phyloP scores from a whole-genome alignment of 331 rosid genomes.

The Arachis monticola region DNA sequence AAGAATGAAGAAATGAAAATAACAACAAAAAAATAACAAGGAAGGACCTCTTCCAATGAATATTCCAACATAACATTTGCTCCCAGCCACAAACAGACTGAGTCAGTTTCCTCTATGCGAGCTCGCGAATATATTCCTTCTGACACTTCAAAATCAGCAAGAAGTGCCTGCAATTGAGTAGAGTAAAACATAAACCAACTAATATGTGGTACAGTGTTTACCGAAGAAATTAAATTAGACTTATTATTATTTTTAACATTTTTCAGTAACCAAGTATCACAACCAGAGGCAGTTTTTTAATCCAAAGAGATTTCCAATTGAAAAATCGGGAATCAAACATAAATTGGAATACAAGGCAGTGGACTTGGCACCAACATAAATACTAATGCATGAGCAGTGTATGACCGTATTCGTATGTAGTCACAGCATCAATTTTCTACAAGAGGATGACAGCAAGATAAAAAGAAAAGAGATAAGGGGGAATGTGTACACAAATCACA shows the following conservation, averaged over 20 bases:
- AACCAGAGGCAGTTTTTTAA: background rate
- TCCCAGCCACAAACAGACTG: slow-evolving; percentile 80
- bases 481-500: background rate
- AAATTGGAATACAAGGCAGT: background rate
- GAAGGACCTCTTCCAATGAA: slow-evolving; percentile 71
- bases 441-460: background rate
- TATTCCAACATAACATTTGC: slow-evolving; percentile 83
- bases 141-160: slow-evolving; percentile 79
- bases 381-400: background rate
- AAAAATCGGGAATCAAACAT: slow-evolving; percentile 18
- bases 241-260: background rate
- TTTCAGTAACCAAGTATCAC: slow-evolving; percentile 16
- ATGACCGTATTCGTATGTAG: background rate
- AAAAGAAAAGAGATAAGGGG: background rate
- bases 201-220: background rate
- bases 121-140: slow-evolving; percentile 79
- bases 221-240: slow-evolving; percentile 8
- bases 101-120: slow-evolving; percentile 61
- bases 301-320: slow-evolving; percentile 6
- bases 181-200: slow-evolving; percentile 9
- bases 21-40: slow-evolving; percentile 31
- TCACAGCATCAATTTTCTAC: background rate
- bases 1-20: slow-evolving; percentile 26
- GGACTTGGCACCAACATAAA: background rate
- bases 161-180: slow-evolving; percentile 57